Evolutionary conservation across 345 rosid genomes (phyloP), one percentile per base, ranked within the genome.

Genomic region (Garcia nutans): DNA sequence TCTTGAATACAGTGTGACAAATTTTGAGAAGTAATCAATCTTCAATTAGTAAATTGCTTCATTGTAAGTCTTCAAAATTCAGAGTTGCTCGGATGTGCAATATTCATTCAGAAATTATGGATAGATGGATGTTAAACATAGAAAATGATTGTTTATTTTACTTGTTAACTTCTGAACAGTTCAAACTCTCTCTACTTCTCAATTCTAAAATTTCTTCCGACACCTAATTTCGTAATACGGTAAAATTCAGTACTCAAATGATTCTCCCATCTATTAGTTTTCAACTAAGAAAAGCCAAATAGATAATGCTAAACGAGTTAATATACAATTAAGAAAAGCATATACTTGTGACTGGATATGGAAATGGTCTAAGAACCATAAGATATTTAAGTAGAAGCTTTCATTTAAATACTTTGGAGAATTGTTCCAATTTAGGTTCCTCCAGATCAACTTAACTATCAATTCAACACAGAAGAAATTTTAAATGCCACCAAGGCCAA

Each of bases 391-490:
- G 44, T 17, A 6, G 22, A 49, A 64, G 7, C 8, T 33, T 37
- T 8, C 47, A 64, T 64, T 63, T 63, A 13, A n/a, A 33, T 26
- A 19, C 54, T 55, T 55, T 55, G 42, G 9, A 31, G 41, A 70
- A 33, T 54, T 54, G 10, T 31, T 33, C 20, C 24, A 55, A 20
- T 24, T 54, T 62, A 54, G 16, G n/a, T 52, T n/a, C 22, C 22
- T 33, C 58, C 4, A 45, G 11, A 47, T 45, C 52, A 12, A 22
- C n/a, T 33, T 33, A 23, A 22, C 31, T 47, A 22, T 8, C n/a
- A n/a, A n/a, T 68, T 13, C 71, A 68, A 24, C 41, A 70, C 24
- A 19, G 47, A 19, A 70, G 62, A 55, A 70, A 31, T 54, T 54
- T 31, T 33, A 9, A 31, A 70, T 19, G 73, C 23, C 45, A 54